Base-by-base conservation (phyloP, 2,329 filamentous ascomycete genomes). In the Sphaerostilbella broomeana region DNA sequence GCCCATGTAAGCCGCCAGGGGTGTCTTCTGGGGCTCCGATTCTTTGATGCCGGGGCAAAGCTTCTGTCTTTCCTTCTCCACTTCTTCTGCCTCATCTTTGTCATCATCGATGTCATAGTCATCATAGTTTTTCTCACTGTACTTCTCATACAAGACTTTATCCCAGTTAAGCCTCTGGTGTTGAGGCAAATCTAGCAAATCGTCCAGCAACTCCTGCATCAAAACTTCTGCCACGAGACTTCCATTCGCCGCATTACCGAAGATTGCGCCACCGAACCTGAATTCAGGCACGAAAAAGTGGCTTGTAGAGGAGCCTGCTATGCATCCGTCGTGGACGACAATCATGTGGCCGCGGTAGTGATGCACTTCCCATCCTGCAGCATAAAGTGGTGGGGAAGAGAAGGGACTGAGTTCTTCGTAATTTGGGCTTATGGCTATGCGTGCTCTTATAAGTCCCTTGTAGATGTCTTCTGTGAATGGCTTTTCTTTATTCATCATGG, bases 211-310 rank as follows among this genome's bases (percentile, higher is more conserved):
- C 9, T 50, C 47, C 1, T 48, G 36, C 12, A 44, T 30, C 2
- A 59, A 4, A 6, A 52, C 42, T 0, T 44, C 39, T 9, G 42
- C 46, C 0, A 54, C 45, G 9, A 45, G 28, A 3, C 38, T 40
- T 0, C 46, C 46, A 0, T 47, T 47, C 3, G 37, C 43, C 0
- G 54, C 44, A 19, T 60, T 60, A 1, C 50, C 51, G 7, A 56
- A 33, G 1, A 58, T 41, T 16, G 50, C 48, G 4, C 42, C 49
- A 1, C 56, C 57, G 26, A 59, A 54, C 8, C 45, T 45, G 18
- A 49, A 34, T 0, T 40, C 46, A 1, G 55, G 57, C 2, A 59
- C n/a, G 27, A 58, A 57, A 10, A 55, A 47, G 22, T 56, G 54
- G 0, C 43, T 47, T 4, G 48, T 52, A 0, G 43, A 46, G 21